These are phyloP conservation scores for Leavenworthia alabamica DNA, from an alignment of 345 rosid species.

Conservation along the genomic window DNA sequence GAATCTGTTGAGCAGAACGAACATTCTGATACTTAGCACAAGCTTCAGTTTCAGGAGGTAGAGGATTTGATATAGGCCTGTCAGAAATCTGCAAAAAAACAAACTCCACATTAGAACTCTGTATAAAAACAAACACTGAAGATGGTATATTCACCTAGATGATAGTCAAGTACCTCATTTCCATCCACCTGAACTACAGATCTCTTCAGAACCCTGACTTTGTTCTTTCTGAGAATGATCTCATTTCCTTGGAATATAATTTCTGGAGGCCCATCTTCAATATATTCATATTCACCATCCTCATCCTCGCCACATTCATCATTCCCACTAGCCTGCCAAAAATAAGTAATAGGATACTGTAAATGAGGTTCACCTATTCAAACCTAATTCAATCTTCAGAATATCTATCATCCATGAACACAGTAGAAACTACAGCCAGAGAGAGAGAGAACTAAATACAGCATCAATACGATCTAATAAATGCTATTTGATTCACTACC, in stretches of 20 bases:
- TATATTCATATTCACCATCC: constrained; percentile 75
- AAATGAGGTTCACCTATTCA: neutral
- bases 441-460: neutral
- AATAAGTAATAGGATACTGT: neutral
- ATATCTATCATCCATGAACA: neutral
- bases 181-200: constrained; percentile 18
- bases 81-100: constrained; percentile 48
- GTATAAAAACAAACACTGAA: neutral
- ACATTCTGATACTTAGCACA: constrained; percentile 42
- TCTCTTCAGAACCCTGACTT: constrained; percentile 67
- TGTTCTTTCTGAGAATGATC: constrained; percentile 71
- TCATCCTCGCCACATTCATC: constrained; percentile 35
- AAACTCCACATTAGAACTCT: constrained; percentile 10
- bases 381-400: neutral
- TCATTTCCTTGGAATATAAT: constrained; percentile 90
- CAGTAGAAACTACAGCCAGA: neutral
- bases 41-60: constrained; percentile 72
- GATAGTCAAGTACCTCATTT: constrained; percentile 44
- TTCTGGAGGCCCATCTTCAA: constrained; percentile 85
- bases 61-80: constrained; percentile 88
- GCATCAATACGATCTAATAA: neutral
- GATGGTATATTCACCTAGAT: neutral
- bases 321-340: constrained; percentile 41
- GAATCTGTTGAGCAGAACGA: constrained; percentile 58
- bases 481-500: constrained; percentile 20